A percentile compares a stretch with the other conserved stretches of the same genome.
Conservation (phyloP, 1,284 basidiomycete species). For the Ustilago cynodontis region DNA sequence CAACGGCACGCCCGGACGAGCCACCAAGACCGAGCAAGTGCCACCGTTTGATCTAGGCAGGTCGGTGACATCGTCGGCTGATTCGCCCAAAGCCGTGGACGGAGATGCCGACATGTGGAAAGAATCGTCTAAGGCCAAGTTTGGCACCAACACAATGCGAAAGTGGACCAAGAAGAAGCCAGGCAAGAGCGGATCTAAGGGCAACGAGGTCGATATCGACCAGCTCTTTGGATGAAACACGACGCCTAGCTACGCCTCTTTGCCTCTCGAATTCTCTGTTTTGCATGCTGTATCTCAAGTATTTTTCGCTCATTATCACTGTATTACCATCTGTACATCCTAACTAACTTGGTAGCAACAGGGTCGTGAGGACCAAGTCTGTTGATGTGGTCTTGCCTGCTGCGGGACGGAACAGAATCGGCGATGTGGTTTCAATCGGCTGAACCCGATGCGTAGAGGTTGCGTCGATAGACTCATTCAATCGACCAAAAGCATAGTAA, state of each 20-base stretch:
- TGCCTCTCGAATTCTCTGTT: not conserved
- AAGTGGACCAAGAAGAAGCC: conserved; percentile 33
- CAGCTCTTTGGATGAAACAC: conserved; percentile 25
- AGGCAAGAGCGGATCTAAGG: conserved; percentile 1
- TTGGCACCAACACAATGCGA: conserved; percentile 15
- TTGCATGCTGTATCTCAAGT: conserved; percentile 10
- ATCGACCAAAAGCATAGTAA: too few relatives aligned
- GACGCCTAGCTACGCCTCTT: not conserved
- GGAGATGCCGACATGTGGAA: conserved; percentile 40
- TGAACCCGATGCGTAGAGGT: too few relatives aligned
- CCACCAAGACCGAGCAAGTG: conserved; percentile 12
- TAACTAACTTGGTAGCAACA: not conserved
- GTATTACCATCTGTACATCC: conserved; percentile 7
- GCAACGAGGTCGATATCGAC: conserved; percentile 32
- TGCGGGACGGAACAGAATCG: too few relatives aligned
- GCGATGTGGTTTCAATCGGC: too few relatives aligned
- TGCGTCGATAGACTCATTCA: too few relatives aligned
- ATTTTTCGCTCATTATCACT: not conserved
- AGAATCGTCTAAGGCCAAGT: conserved; percentile 17
- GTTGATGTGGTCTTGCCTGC: not conserved
- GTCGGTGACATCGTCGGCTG: conserved; percentile 11
- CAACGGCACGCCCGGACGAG: not conserved
- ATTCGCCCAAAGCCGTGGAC: conserved; percentile 9
- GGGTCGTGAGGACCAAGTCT: not conserved
- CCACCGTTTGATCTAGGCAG: conserved; percentile 22